Percentiles rank a stretch among this genome's conserved stretches.
phyloP scores from a whole-genome alignment of 768 basidiomycete genomes.

The Clavulina sp. region DNA sequence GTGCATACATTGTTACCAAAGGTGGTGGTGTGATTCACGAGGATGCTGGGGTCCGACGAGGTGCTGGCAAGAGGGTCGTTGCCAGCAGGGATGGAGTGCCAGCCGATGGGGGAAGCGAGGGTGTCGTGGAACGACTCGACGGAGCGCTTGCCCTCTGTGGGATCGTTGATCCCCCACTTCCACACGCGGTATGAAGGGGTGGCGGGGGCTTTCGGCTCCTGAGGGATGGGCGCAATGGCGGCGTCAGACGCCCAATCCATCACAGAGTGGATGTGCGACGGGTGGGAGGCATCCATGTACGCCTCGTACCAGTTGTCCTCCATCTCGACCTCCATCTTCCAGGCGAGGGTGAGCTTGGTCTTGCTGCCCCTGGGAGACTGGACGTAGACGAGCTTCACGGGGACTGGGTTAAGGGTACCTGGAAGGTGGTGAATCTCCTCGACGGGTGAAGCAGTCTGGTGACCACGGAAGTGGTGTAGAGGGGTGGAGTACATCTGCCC shows the following conservation, averaged over 20 bases:
- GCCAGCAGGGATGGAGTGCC: slow-evolving; percentile 66
- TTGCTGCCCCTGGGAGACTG: slow-evolving; percentile 44
- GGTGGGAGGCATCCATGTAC: slow-evolving; percentile 52
- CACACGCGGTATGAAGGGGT: slow-evolving; percentile 48
- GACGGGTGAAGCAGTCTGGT: slow-evolving; percentile 29
- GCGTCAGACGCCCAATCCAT: slow-evolving; percentile 92
- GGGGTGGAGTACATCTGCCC: slow-evolving; percentile 32
- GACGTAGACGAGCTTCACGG: slow-evolving; percentile 60
- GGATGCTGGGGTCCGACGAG: slow-evolving; percentile 15
- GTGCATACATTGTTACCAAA: slow-evolving; percentile 60
- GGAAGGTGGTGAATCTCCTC: slow-evolving; percentile 45
- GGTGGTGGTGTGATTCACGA: slow-evolving; percentile 55
- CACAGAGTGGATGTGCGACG: slow-evolving; percentile 69
- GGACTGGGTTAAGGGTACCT: slow-evolving; percentile 63
- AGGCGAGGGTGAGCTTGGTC: slow-evolving; percentile 53
- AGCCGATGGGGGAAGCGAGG: slow-evolving; percentile 73
- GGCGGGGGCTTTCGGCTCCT: slow-evolving; percentile 14
- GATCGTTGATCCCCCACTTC: slow-evolving; percentile 75
- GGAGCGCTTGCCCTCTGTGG: slow-evolving; percentile 44
- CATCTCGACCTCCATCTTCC: slow-evolving; percentile 92
- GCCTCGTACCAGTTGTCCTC: slow-evolving; percentile 93
- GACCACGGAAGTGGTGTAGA: slow-evolving; percentile 22
- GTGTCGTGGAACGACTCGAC: slow-evolving; percentile 49
- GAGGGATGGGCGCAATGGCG: slow-evolving; percentile 18
- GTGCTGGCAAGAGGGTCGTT: slow-evolving; percentile 35